Evolutionary conservation across 1,284 basidiomycete species (phyloP).

Genomic region (Dichomitus squalens): DNA sequence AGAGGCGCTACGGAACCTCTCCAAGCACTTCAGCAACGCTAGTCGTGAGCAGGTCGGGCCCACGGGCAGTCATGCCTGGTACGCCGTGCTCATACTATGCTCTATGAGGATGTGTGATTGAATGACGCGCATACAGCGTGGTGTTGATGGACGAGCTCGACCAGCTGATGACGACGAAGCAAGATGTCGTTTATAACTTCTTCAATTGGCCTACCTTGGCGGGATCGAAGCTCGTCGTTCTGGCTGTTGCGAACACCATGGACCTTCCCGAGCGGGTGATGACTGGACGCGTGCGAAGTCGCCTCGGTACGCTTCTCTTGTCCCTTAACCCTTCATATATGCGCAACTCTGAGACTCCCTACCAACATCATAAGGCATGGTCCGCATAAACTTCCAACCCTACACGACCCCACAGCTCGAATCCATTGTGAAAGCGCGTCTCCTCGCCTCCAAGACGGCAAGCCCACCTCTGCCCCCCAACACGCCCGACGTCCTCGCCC

Average conservation of each 20-base stretch:
- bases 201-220: constrained; percentile 98
- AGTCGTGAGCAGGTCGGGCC: constrained; percentile 53
- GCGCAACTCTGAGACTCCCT: background rate
- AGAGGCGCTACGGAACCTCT: constrained; percentile 70
- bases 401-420: constrained; percentile 85
- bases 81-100: constrained; percentile 13
- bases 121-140: constrained; percentile 56
- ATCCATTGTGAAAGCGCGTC: constrained; percentile 84
- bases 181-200: constrained; percentile 99
- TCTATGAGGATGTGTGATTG: background rate
- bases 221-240: constrained; percentile 87
- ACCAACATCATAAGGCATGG: constrained; percentile 76
- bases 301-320: constrained; percentile 67
- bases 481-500: constrained; percentile 58
- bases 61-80: constrained; percentile 69
- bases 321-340: background rate
- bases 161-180: constrained; percentile 93
- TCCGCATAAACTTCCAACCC: constrained; percentile 93
- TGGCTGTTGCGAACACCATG: constrained; percentile 99
- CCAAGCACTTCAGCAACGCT: constrained; percentile 60
- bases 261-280: constrained; percentile 95
- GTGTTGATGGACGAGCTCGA: constrained; percentile 98
- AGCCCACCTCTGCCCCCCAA: constrained; percentile 32
- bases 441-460: constrained; percentile 60
- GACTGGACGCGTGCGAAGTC: constrained; percentile 89